Evolutionary conservation across 805 yeast species (phyloP), one percentile per base, ranked within the genome.

Genomic region (Myxozyma udenii): DNA sequence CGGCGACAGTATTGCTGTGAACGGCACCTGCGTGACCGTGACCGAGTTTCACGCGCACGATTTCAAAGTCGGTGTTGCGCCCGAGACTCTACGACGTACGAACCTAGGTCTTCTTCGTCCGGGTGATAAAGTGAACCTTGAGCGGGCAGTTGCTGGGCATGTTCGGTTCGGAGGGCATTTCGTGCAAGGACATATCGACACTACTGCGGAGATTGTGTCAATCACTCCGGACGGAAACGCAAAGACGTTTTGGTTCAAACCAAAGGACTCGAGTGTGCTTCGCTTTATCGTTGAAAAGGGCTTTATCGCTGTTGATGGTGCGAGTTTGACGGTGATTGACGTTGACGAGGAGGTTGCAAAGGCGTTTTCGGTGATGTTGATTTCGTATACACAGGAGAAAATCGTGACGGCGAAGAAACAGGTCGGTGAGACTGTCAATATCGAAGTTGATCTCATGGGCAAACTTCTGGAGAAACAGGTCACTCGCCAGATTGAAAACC

Each of bases 171-270:
- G 99, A 22, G 99, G 99, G 0, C 99, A 93, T 68, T 80, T 91
- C 58, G 99, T 93, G 2, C 98, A 93, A 61, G 99, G 98, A 4
- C 99, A 93, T 71, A 88, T 93, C 25, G 99, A 93, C 67, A 87
- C 96, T 0, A 76, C 84, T 32, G 96, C 96, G 1, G 68, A 66
- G 32, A 84, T 91, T 36, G 75, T 77, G 1, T 67, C 69, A 0
- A 74, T 69, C 24, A 68, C 59, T 7, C 70, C 78, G 1, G 97
- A 90, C 64, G 76, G 81, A 1, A 87, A 88, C 67, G 83, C 98
- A 0, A 72, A 88, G 30, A 74, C 83, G 2, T 85, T 81, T 66
- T 84, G 87, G 2, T 90, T 91, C 69, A 93, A 88, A 55, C 61
- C 60, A 2, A 35, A 28, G 39, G 64, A 62, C 21, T 61, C 66